These are phyloP conservation scores for Acrasis kona DNA, from an alignment of 78 protist species.

Conservation along the genomic window DNA sequence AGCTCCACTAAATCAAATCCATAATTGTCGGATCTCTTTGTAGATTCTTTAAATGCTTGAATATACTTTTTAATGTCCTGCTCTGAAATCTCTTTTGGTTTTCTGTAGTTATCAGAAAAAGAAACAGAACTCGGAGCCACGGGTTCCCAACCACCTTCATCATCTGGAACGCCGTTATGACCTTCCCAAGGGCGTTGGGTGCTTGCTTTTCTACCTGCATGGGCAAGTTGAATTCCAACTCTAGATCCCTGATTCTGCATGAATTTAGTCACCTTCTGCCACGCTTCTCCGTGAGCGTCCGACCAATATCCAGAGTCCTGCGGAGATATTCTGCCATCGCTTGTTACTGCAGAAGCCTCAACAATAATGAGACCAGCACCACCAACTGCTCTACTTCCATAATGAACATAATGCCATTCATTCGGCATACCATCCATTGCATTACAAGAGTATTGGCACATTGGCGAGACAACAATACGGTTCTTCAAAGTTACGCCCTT, in stretches of 20 bases:
- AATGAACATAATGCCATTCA: too few species aligned
- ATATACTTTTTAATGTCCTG: background rate
- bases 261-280: background rate
- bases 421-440: too few species aligned
- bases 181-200: background rate
- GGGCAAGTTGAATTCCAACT: background rate
- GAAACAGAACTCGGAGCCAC: background rate
- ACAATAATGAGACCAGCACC: background rate
- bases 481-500: too few species aligned
- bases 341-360: background rate
- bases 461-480: too few species aligned
- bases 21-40: constrained; percentile 3
- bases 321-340: background rate
- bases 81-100: background rate
- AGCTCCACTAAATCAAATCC: constrained; percentile 59
- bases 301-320: background rate
- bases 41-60: background rate
- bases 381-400: too few species aligned
- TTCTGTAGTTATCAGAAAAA: background rate
- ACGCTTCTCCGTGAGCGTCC: constrained; percentile 1
- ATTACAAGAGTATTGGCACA: too few species aligned
- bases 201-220: background rate
- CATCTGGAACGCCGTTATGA: background rate
- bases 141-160: background rate
- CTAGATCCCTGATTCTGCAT: background rate